phyloP scores from a whole-genome alignment of 202 grass and related monocot genomes.

The Hordeum pubiflorum region DNA sequence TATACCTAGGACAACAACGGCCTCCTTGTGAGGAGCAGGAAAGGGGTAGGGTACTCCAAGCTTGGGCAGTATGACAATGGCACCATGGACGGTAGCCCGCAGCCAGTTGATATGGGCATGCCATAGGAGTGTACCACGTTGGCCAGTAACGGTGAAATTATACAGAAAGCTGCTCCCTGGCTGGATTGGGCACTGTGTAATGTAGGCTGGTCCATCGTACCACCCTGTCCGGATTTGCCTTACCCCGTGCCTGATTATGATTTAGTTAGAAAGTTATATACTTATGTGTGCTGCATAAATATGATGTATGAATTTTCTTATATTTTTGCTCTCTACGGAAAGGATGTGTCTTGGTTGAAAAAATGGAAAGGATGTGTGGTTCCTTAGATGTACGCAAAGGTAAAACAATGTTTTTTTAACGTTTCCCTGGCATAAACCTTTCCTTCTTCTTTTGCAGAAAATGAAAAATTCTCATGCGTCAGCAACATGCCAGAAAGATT shows the following conservation, averaged over 20 bases:
- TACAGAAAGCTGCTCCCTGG: slow-evolving; percentile 48
- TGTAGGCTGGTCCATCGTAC: slow-evolving; percentile 58
- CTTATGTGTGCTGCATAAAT: not conserved
- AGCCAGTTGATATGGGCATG: slow-evolving; percentile 60
- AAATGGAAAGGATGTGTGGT: not conserved
- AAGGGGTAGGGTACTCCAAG: slow-evolving; percentile 53
- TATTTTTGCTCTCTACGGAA: not conserved
- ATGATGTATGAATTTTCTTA: not conserved
- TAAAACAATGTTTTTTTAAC: not conserved
- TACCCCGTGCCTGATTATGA: slow-evolving; percentile 48
- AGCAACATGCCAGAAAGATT: not conserved
- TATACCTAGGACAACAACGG: slow-evolving; percentile 54
- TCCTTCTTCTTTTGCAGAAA: slow-evolving; percentile 20
- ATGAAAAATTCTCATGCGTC: not conserved
- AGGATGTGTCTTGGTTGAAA: not conserved
- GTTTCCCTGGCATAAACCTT: not conserved
- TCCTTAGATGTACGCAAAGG: not conserved
- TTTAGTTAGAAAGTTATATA: not conserved
- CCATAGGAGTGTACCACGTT: slow-evolving; percentile 60
- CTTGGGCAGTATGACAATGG: slow-evolving; percentile 61
- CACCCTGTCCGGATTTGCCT: slow-evolving; percentile 53
- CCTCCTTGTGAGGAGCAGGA: slow-evolving; percentile 48
- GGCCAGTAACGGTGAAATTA: slow-evolving; percentile 51
- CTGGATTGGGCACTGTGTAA: slow-evolving; percentile 69
- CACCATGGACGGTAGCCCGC: slow-evolving; percentile 54